These are phyloP conservation scores for Pistacia vera DNA, from an alignment of 345 rosid genomes.

Conservation along the genomic window DNA sequence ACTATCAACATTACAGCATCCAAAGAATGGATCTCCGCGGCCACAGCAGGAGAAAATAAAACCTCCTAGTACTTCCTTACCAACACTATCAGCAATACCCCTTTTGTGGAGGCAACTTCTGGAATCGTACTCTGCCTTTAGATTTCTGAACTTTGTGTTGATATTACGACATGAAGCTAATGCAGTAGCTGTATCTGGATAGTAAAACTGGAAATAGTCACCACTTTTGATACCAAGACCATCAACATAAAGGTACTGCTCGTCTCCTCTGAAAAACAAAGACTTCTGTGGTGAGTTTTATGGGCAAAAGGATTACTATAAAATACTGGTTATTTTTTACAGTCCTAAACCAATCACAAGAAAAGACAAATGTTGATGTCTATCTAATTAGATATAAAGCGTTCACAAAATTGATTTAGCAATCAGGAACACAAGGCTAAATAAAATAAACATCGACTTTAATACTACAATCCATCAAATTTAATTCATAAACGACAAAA, in stretches of 20 bases:
- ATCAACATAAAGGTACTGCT: constrained; percentile 53
- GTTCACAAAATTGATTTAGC: too few species aligned
- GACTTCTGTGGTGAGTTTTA: background rate
- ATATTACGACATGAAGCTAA: constrained; percentile 38
- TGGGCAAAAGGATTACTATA: background rate
- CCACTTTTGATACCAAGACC: constrained; percentile 65
- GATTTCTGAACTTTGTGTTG: constrained; percentile 37
- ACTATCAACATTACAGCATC: constrained; percentile 44
- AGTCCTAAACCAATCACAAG: background rate
- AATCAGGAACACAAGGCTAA: too few species aligned
- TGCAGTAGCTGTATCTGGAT: constrained; percentile 46
- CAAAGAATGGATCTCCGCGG: constrained; percentile 59
- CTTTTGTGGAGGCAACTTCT: constrained; percentile 14
- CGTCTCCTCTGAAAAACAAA: constrained; percentile 58
- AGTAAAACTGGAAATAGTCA: constrained; percentile 69
- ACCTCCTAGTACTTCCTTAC: constrained; percentile 65
- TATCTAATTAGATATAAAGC: too few species aligned
- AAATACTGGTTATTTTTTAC: background rate
- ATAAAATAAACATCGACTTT: too few species aligned
- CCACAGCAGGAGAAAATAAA: constrained; percentile 57
- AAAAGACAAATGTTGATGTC: too few species aligned
- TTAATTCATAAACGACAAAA: background rate
- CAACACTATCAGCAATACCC: background rate
- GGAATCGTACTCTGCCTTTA: constrained; percentile 36
- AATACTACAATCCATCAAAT: background rate